Conservation (phyloP, 306 rosid genomes). For the Lathyrus oleraceus region DNA sequence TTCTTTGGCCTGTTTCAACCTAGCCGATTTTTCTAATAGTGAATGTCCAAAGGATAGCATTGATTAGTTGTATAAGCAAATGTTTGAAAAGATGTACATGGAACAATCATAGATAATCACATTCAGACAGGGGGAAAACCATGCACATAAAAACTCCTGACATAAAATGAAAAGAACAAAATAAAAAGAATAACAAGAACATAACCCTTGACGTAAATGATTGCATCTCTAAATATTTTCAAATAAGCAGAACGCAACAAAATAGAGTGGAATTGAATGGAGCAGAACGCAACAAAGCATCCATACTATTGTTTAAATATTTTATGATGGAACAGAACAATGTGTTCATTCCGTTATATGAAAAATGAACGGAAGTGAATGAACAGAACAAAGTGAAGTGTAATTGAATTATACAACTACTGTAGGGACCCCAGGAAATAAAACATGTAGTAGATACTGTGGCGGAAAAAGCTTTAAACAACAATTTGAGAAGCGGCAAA, state of each 20-base stretch:
- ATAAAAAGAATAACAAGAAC: conserved; percentile 8
- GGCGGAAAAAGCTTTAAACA: neutral
- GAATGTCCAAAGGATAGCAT: conserved; percentile 20
- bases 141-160: neutral
- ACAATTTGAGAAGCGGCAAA: neutral
- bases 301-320: neutral
- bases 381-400: neutral
- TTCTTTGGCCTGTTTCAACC: conserved; percentile 93
- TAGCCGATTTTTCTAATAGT: conserved; percentile 71
- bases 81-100: conserved; percentile 2
- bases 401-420: neutral
- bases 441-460: neutral
- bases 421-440: neutral
- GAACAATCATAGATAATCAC: conserved; percentile 8
- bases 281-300: neutral
- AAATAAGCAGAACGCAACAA: neutral
- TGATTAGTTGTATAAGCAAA: conserved; percentile 24
- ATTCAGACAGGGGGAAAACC: neutral
- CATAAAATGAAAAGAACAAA: neutral
- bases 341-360: neutral
- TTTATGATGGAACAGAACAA: neutral
- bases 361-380: neutral
- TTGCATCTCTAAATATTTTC: neutral
- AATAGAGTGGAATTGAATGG: neutral
- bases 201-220: neutral